Evolutionary conservation across 2,329 filamentous ascomycete species (phyloP).

Genomic region (Venturiaceae sp.): DNA sequence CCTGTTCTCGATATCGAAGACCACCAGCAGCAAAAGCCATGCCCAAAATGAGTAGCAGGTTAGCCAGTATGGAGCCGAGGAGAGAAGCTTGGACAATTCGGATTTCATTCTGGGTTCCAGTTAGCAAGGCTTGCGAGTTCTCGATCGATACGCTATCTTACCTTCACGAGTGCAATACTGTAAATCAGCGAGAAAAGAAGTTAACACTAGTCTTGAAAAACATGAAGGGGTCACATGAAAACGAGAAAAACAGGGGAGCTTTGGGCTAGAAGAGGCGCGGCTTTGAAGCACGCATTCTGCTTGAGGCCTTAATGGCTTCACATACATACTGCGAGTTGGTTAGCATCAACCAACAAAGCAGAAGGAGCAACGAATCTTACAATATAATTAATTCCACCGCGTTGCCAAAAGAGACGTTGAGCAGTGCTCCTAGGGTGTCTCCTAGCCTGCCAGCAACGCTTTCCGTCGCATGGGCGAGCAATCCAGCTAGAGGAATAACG

Average conservation of each 20-base stretch:
- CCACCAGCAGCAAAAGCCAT: constrained; percentile 88
- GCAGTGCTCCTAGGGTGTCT: constrained; percentile 38
- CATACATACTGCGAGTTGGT: constrained; percentile 24
- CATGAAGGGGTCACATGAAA: neutral
- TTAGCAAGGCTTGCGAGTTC: neutral
- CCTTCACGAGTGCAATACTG: constrained; percentile 68
- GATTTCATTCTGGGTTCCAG: constrained; percentile 56
- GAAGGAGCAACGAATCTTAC: constrained; percentile 3
- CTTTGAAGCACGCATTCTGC: constrained; percentile 5
- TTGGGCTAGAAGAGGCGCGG: constrained; percentile 8
- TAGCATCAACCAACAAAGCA: constrained; percentile 16
- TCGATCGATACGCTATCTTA: constrained; percentile 18
- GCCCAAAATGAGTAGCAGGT: constrained; percentile 78
- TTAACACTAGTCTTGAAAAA: constrained; percentile 8
- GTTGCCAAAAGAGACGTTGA: constrained; percentile 44
- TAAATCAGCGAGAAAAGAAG: constrained; percentile 9
- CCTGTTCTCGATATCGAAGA: constrained; percentile 78
- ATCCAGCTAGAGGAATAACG: constrained; percentile 39
- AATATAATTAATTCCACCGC: constrained; percentile 44
- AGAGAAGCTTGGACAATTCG: constrained; percentile 86
- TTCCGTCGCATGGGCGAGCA: constrained; percentile 40
- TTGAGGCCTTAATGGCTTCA: constrained; percentile 8
- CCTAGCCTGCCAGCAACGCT: constrained; percentile 37
- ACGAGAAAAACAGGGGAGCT: neutral
- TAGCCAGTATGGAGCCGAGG: constrained; percentile 81